These are phyloP conservation scores for Cymbopogon flexuosus DNA, from an alignment of 202 grass and related monocot genomes.

Conservation along the genomic window DNA sequence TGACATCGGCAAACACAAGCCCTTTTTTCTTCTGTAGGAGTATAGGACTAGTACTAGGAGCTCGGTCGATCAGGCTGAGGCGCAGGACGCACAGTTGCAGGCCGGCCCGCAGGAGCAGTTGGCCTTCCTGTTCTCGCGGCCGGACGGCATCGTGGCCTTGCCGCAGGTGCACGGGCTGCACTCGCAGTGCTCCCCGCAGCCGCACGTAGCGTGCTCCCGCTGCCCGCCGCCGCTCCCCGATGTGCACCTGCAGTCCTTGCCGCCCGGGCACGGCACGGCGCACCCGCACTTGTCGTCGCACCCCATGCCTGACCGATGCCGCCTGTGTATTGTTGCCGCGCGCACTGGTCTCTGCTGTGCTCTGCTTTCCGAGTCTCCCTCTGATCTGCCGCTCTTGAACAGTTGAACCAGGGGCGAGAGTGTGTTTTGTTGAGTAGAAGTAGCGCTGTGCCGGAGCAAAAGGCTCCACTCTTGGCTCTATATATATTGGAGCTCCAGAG, in stretches of 20 bases:
- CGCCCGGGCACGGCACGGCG: slow-evolving; percentile 51
- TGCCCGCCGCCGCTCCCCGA: slow-evolving; percentile 3
- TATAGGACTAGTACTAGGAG: background rate
- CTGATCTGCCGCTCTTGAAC: background rate
- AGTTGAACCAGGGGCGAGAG: background rate
- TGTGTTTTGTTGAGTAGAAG: background rate
- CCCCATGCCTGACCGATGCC: background rate
- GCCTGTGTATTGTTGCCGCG: too few relatives aligned
- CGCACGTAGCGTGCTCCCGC: slow-evolving; percentile 46
- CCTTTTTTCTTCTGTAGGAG: background rate
- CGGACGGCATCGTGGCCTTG: slow-evolving; percentile 13
- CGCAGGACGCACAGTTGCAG: slow-evolving; percentile 45
- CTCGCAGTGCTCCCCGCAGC: slow-evolving; percentile 53
- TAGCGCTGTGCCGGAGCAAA: background rate
- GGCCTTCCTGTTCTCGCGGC: slow-evolving; percentile 16
- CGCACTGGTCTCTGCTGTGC: background rate
- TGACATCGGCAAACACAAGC: background rate
- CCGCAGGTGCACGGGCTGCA: slow-evolving; percentile 56
- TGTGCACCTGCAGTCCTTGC: slow-evolving; percentile 39
- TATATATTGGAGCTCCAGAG: background rate
- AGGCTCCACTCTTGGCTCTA: background rate
- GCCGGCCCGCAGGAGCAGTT: slow-evolving; percentile 44
- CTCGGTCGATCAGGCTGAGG: background rate
- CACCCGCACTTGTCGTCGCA: slow-evolving; percentile 64
- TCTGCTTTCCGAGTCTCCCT: background rate